Base-by-base conservation (phyloP, 352 stramenopile species). In the Phytophthora macrochlamydospora region DNA sequence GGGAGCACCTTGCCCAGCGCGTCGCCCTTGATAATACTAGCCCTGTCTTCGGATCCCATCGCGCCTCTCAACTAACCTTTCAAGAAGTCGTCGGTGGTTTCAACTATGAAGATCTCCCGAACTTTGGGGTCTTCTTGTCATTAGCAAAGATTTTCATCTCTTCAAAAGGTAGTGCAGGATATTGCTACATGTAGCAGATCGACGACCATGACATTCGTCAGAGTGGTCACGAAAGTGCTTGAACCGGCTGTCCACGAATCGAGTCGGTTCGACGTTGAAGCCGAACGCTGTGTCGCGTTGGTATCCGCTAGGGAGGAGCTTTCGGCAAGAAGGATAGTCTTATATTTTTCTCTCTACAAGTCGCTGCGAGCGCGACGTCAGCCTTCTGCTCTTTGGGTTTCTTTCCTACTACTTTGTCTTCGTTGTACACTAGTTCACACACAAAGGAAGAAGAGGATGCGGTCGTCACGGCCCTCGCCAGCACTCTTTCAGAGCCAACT, bases 21-120 rank as follows among this genome's bases (percentile, higher is more conserved):
- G 38, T 88, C 79, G 46, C 69, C 69, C 32, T 77, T 75, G 31
- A 87, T 83, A 57, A 90, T 78, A 49, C 81, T 80, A 9, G 66
- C 71, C 51, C 80, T 80, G 33, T 89, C 81, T 46, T 89, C 79
- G 35, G 54, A 65, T 49, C 57, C 70, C 56, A 74, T 71, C 52
- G 44, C 52, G 44, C 59, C 51, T 35, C 56, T 24, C 18, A 24
- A 24, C 54, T 59, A 56, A 24, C 9, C 52, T 51, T 8, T 32
- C 46, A 61, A 31, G 30, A 51, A 18, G n/a, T 53, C 38, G 43
- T 56, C 30, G 60, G 55, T 73, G 43, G 44, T 73, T 73, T 73
- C 51, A 24, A 56, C 55, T 65, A 75, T 71, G 67, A 24, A 46
- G 43, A 40, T 58, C 56, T 11, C 28, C 44, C 42, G 3, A 45